Conservation (phyloP, 164 flowering plant species). For the Akebia trifoliata region DNA sequence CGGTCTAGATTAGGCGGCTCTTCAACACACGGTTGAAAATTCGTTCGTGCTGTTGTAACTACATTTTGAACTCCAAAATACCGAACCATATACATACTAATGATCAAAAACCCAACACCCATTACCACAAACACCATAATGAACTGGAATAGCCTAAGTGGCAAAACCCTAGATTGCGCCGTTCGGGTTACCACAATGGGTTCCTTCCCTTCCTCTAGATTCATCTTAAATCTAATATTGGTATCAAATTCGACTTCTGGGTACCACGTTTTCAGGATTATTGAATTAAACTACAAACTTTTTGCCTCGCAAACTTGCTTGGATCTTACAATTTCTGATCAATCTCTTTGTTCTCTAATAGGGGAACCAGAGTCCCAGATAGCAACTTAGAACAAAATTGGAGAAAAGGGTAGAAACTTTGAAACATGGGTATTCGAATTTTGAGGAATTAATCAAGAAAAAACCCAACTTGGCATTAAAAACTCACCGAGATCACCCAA, state of each 20-base stretch:
- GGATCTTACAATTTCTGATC: background rate
- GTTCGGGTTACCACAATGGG: slow-evolving; percentile 12
- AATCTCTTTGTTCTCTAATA: background rate
- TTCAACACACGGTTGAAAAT: slow-evolving; percentile 34
- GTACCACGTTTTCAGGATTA: background rate
- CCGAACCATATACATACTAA: slow-evolving; percentile 39
- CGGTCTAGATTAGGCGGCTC: slow-evolving; percentile 35
- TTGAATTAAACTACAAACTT: slow-evolving; percentile 4
- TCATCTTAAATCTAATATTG: slow-evolving; percentile 20
- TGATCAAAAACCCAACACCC: slow-evolving; percentile 50
- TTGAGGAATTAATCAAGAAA: background rate
- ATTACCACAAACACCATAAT: slow-evolving; percentile 39
- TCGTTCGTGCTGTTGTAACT: slow-evolving; percentile 18
- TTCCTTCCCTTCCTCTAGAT: slow-evolving; percentile 57
- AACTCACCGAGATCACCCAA: too few relatives aligned
- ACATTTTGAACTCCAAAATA: slow-evolving; percentile 34
- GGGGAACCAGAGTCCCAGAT: slow-evolving; percentile 2
- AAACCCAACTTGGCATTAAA: background rate
- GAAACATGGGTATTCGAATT: too few relatives aligned
- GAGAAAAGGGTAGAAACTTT: too few relatives aligned
- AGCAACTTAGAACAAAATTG: slow-evolving; percentile 5
- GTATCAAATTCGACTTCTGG: slow-evolving; percentile 9
- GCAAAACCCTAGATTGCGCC: slow-evolving; percentile 37
- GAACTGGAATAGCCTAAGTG: slow-evolving; percentile 39
- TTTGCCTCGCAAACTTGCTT: background rate